Evolutionary conservation across 1,284 basidiomycete genomes (phyloP).

Genomic region (Vanrija sp.): DNA sequence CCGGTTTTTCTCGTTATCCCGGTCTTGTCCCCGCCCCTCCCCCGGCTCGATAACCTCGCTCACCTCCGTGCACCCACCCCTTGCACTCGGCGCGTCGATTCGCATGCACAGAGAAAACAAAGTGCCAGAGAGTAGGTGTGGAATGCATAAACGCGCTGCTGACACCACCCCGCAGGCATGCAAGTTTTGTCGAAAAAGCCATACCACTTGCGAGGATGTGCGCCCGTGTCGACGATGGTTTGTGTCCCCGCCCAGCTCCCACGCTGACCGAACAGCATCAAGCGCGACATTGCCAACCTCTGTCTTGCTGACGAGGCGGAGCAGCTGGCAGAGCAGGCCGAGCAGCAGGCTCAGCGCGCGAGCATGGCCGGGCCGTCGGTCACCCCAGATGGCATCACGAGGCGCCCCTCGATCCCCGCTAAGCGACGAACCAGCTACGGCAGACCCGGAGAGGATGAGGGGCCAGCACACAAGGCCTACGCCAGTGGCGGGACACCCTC

Average conservation of each 20-base stretch:
- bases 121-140: constrained; percentile 15
- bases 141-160: not conserved
- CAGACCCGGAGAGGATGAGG: no score
- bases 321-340: constrained; percentile 16
- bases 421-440: constrained; percentile 7
- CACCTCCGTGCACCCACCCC: no score
- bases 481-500: no score
- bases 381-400: not conserved
- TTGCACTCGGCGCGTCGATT: no score
- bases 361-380: no score
- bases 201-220: constrained; percentile 19
- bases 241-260: not conserved
- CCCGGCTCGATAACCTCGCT: not conserved
- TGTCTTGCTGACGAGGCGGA: constrained; percentile 18
- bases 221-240: constrained; percentile 20
- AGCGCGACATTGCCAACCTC: constrained; percentile 19
- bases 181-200: constrained; percentile 21
- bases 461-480: no score
- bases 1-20: not conserved
- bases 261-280: constrained; percentile 7
- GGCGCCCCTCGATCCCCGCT: constrained; percentile 5
- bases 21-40: not conserved
- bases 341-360: constrained; percentile 11
- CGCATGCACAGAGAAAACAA: constrained; percentile 17
- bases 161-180: constrained; percentile 9